Evolutionary conservation across 768 basidiomycete species (phyloP).

Genomic region (Chalciporus piperatus): DNA sequence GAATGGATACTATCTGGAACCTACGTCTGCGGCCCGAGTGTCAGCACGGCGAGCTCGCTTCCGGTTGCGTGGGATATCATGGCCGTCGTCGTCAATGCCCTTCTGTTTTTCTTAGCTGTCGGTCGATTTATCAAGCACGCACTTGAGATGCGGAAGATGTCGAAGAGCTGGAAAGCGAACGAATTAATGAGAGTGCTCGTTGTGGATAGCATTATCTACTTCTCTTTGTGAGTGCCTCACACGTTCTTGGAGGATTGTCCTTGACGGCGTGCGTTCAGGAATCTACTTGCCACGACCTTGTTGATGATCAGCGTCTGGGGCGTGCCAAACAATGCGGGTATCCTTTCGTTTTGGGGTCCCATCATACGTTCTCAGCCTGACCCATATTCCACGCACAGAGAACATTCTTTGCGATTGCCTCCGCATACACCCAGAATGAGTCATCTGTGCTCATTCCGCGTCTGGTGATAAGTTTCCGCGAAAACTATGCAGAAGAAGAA

Average conservation of each 20-base stretch:
- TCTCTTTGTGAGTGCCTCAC: constrained; percentile 13
- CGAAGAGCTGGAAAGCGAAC: constrained; percentile 6
- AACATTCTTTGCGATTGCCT: constrained; percentile 9
- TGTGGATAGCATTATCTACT: constrained; percentile 18
- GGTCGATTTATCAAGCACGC: constrained; percentile 14
- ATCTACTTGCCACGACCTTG: constrained; percentile 14
- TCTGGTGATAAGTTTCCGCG: constrained; percentile 19
- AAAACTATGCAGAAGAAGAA: constrained; percentile 10
- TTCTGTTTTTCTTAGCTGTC: constrained; percentile 16
- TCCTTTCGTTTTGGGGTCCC: neutral
- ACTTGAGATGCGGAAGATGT: constrained; percentile 3
- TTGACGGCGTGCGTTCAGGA: constrained; percentile 4
- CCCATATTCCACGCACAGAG: neutral
- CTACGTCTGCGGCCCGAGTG: constrained; percentile 10
- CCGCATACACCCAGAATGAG: constrained; percentile 19
- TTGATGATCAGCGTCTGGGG: constrained; percentile 18
- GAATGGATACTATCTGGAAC: constrained; percentile 18
- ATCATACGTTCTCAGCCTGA: too few species aligned
- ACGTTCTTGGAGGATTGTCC: neutral
- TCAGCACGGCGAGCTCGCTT: constrained; percentile 1
- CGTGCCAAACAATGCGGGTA: constrained; percentile 8
- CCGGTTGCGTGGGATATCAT: constrained; percentile 17
- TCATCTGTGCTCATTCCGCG: constrained; percentile 18
- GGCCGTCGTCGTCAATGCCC: constrained; percentile 3
- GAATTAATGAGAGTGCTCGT: constrained; percentile 17